phyloP scores from a whole-genome alignment of 768 basidiomycete species.

The Lactarius pseudohatsudake region DNA sequence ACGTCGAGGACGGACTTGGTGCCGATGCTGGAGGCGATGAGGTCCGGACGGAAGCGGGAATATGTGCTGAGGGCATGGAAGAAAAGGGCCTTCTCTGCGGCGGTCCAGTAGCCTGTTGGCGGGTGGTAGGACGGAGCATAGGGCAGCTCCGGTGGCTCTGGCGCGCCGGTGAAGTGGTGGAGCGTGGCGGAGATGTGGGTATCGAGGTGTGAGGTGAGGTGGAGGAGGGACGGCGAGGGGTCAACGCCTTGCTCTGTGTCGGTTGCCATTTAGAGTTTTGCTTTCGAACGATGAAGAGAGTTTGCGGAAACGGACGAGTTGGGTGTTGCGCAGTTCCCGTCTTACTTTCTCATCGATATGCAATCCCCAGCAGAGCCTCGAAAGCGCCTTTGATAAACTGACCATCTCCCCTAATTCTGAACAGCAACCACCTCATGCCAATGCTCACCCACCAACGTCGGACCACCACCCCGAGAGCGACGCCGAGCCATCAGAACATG shows the following conservation, averaged over 20 bases:
- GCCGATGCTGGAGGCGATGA: conserved; percentile 65
- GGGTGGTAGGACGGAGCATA: conserved; percentile 33
- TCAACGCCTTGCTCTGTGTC: neutral
- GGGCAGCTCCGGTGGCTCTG: conserved; percentile 13
- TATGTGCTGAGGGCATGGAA: conserved; percentile 66
- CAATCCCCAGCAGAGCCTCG: neutral
- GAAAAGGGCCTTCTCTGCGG: conserved; percentile 65
- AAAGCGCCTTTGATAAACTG: neutral
- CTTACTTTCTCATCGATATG: too few relatives aligned
- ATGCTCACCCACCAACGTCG: neutral
- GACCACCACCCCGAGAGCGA: neutral
- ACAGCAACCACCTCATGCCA: neutral
- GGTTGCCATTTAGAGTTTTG: conserved; percentile 3
- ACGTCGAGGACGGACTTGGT: conserved; percentile 70
- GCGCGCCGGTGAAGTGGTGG: conserved; percentile 15
- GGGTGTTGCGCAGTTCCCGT: too few relatives aligned
- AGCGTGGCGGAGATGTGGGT: conserved; percentile 21
- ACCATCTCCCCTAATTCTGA: neutral
- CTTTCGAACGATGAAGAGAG: neutral
- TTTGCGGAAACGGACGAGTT: neutral
- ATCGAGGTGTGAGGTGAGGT: conserved; percentile 12
- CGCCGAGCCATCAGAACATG: conserved; percentile 1
- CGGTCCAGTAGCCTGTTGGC: conserved; percentile 55
- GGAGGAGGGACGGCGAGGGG: neutral
- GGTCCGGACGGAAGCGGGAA: conserved; percentile 74